Evolutionary conservation across 2,329 filamentous ascomycete species (phyloP).

Genomic region (Nemania sp.): DNA sequence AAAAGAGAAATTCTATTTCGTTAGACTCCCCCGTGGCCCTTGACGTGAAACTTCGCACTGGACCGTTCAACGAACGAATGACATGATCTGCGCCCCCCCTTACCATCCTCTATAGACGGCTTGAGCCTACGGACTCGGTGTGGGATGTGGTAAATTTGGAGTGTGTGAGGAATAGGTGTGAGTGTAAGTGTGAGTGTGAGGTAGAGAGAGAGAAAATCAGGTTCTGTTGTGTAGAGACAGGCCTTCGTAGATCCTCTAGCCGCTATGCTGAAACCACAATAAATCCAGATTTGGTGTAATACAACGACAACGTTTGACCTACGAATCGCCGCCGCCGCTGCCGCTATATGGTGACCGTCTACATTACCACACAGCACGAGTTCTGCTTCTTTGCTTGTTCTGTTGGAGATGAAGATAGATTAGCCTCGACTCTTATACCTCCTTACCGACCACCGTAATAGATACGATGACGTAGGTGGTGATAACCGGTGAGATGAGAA

Average conservation of each 20-base stretch:
- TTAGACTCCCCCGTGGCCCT: constrained; percentile 15
- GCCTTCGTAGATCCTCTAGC: constrained; percentile 35
- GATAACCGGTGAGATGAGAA: background rate
- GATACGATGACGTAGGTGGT: background rate
- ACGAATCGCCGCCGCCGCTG: background rate
- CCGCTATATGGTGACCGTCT: constrained; percentile 57
- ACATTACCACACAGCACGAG: constrained; percentile 80
- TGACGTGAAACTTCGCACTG: constrained; percentile 19
- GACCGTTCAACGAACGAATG: constrained; percentile 38
- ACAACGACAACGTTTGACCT: constrained; percentile 26
- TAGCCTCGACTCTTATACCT: constrained; percentile 27
- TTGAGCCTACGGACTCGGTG: constrained; percentile 20
- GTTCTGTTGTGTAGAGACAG: constrained; percentile 29
- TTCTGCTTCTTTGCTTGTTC: constrained; percentile 83
- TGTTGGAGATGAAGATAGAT: constrained; percentile 46
- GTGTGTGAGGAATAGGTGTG: constrained; percentile 42
- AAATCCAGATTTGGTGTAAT: constrained; percentile 29
- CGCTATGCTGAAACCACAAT: constrained; percentile 45
- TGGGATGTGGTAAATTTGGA: constrained; percentile 23
- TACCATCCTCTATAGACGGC: constrained; percentile 8
- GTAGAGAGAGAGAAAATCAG: constrained; percentile 6
- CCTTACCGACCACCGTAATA: background rate
- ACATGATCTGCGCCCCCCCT: constrained; percentile 23
- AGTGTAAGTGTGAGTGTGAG: too few relatives aligned
- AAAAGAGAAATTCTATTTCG: constrained; percentile 32